phyloP scores from a whole-genome alignment of 768 basidiomycete genomes.

The Lactifluus volemus region DNA sequence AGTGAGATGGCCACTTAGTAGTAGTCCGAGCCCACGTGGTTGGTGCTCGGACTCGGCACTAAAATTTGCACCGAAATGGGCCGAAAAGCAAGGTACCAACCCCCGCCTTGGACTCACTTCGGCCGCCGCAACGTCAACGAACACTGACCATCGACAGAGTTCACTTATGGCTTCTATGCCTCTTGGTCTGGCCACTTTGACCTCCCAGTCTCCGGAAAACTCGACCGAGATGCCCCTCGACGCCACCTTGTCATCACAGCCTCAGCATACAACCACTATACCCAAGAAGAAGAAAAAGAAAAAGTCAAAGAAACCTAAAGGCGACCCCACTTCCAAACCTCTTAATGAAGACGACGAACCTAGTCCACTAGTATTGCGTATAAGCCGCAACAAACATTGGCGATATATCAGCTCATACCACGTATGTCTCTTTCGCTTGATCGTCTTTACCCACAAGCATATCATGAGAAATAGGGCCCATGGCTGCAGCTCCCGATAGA shows the following conservation, averaged over 20 bases:
- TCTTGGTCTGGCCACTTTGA: too few relatives aligned
- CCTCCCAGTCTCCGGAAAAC: too few relatives aligned
- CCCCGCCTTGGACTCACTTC: not conserved
- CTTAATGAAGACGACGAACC: conserved; percentile 33
- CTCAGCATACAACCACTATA: conserved; percentile 19
- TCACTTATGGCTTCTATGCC: too few relatives aligned
- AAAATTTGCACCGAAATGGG: not conserved
- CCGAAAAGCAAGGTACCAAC: not conserved
- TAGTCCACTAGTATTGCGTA: conserved; percentile 64
- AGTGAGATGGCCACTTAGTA: not conserved
- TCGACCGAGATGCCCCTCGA: too few relatives aligned
- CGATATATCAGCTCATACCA: conserved; percentile 88
- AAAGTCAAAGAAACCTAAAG: conserved; percentile 62
- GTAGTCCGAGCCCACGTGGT: too few relatives aligned
- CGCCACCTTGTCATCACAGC: too few relatives aligned
- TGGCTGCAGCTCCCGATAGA: conserved; percentile 89
- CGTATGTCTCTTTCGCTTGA: conserved; percentile 38
- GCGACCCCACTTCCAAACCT: conserved; percentile 36
- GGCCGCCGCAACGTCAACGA: too few relatives aligned
- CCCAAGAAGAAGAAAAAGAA: conserved; percentile 59
- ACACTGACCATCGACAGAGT: too few relatives aligned
- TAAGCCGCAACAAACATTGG: conserved; percentile 93
- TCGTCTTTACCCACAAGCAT: not conserved
- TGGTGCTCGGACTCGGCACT: not conserved
- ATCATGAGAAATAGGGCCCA: conserved; percentile 50